Base-by-base conservation (phyloP, 2,329 filamentous ascomycete species). In the Celoporthe dispersa region DNA sequence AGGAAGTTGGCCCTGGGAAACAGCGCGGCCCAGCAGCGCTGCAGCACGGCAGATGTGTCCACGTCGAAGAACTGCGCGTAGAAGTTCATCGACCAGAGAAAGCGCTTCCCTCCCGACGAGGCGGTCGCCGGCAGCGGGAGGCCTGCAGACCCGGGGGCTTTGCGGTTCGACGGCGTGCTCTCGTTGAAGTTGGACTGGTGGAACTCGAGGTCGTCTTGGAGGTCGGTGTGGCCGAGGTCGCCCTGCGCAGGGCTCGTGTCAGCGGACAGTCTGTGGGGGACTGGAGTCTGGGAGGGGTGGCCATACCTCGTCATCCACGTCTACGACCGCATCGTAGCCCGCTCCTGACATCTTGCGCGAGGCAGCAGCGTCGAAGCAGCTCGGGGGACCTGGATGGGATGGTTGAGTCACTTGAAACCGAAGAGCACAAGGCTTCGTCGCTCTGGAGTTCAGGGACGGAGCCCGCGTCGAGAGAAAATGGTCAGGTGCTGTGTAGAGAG, bases 61-160 rank as follows among this genome's bases (percentile, higher is more conserved):
- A 99, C 95, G 79, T 99, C 96, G 83, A 99, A 99, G 88, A 96
- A 98, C 83, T 97, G 96, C 68, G 94, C 90, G 84, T 99, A 99
- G 85, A 97, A 99, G 70, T 90, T 90, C 73, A 98, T 85, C 61
- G 90, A 90, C 96, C 96, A 99, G 73, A 98, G 92, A 84, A 91
- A 94, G 77, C 93, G 93, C 83, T 98, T 98, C 71, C 88, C 86
- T 73, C 81, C 75, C 1, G 76, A 78, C 28, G 83, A 80, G 2
- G 87, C 83, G 25, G 88, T 90, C 16, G 78, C 88, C 1, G 88
- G 88, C 1, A 84, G 83, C 0, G 88, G 89, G 1, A 90, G 83
- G 4, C 85, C 81, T 9, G 82, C 77, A 6, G 81, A 76, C n/a
- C 80, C 77, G 68, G 79, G 82, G 75, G 87, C 86, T 67, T 86